Evolutionary conservation across 306 rosid species (phyloP).

Genomic region (Dicorynia guianensis): DNA sequence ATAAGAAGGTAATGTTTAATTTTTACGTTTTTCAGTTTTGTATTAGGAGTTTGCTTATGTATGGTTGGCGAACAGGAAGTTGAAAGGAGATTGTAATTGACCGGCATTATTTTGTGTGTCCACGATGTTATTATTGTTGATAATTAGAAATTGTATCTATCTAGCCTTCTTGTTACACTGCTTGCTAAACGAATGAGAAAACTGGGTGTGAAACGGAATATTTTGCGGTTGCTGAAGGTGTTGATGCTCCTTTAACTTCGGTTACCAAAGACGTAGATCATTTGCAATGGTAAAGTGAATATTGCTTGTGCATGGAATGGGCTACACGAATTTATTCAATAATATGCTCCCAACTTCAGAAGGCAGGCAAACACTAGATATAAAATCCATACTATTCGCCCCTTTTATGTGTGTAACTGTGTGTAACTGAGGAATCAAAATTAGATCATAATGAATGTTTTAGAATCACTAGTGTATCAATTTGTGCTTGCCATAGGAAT

Average conservation of each 20-base stretch:
- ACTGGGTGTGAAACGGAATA: neutral
- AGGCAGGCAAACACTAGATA: neutral
- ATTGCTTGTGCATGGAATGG: neutral
- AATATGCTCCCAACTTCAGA: neutral
- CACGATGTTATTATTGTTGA: neutral
- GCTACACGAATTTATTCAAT: neutral
- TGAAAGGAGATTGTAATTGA: neutral
- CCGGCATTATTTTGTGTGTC: neutral
- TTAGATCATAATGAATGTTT: too few relatives aligned
- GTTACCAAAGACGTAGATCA: neutral
- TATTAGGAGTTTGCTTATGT: neutral
- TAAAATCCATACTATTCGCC: neutral
- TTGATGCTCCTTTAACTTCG: conserved; percentile 2
- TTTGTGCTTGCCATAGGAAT: conserved; percentile 14
- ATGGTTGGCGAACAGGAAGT: neutral
- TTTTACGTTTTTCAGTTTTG: conserved; percentile 11
- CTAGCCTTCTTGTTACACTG: neutral
- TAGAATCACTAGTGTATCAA: neutral
- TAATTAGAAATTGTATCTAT: neutral
- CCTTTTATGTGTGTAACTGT: too few relatives aligned
- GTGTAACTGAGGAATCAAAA: too few relatives aligned
- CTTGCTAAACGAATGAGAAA: too few relatives aligned
- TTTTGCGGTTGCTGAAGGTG: conserved; percentile 5
- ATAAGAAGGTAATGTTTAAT: conserved; percentile 61
- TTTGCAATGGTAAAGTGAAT: conserved; percentile 3